Evolutionary conservation across 1,139 yeast genomes (phyloP).

Genomic region (Debaryomyces nepalensis): DNA sequence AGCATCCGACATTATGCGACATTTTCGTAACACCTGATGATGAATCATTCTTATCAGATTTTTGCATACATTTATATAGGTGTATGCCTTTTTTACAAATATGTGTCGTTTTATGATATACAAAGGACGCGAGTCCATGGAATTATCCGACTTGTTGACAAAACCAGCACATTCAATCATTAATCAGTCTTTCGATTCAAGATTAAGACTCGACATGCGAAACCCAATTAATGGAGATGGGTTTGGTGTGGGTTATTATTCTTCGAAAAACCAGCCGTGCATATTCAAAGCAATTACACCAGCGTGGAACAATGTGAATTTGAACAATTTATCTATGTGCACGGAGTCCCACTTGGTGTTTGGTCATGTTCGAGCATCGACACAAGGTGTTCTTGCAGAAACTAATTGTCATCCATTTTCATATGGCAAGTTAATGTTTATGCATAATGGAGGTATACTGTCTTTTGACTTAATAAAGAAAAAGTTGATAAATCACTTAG

Average conservation of each 20-base stretch:
- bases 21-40: slow-evolving; percentile 4
- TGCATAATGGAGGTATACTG: slow-evolving; percentile 95
- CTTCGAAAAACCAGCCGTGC: slow-evolving; percentile 52
- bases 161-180: slow-evolving; percentile 97
- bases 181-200: slow-evolving; percentile 91
- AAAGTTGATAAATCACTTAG: slow-evolving; percentile 67
- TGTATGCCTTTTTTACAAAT: background rate
- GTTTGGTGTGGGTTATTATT: slow-evolving; percentile 94
- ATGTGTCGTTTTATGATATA: slow-evolving; percentile 58
- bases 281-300: slow-evolving; percentile 93
- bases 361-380: slow-evolving; percentile 95
- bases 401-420: slow-evolving; percentile 96
- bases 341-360: slow-evolving; percentile 84
- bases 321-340: slow-evolving; percentile 83
- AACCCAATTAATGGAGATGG: slow-evolving; percentile 98
- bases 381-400: slow-evolving; percentile 91
- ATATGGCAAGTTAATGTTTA: slow-evolving; percentile 85
- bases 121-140: slow-evolving; percentile 72
- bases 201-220: slow-evolving; percentile 82
- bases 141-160: slow-evolving; percentile 83
- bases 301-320: slow-evolving; percentile 95
- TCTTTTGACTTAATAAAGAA: slow-evolving; percentile 76
- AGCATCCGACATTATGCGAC: background rate
- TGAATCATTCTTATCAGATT: no score
- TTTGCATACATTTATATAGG: no score